Evolutionary conservation across 1,284 basidiomycete species (phyloP).

Genomic region (Apiotrichum brassicae): DNA sequence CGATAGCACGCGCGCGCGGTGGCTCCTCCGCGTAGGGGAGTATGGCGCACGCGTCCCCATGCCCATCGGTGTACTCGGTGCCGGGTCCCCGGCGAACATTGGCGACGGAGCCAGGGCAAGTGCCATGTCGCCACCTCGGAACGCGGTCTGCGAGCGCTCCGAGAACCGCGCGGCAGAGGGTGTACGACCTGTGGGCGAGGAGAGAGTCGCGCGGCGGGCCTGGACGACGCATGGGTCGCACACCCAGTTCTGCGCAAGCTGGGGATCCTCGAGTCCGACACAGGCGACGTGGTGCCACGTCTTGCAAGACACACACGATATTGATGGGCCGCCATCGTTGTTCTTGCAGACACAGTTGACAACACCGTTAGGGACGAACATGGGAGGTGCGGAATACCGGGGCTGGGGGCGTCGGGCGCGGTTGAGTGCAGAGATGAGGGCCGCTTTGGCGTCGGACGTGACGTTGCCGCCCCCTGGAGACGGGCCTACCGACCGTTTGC

Average conservation of each 20-base stretch:
- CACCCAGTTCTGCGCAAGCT: conserved; percentile 30
- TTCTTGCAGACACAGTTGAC: conserved; percentile 34
- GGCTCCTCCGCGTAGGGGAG: conserved; percentile 19
- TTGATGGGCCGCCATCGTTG: conserved; percentile 23
- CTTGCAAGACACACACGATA: conserved; percentile 34
- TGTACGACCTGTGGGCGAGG: conserved; percentile 23
- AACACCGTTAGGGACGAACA: conserved; percentile 20
- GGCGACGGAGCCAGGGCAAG: conserved; percentile 43
- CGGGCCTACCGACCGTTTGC: not conserved
- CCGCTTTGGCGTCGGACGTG: conserved; percentile 15
- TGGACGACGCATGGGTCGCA: conserved; percentile 30
- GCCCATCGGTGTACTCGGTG: not conserved
- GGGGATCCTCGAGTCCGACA: conserved; percentile 29
- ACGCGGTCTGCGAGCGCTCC: conserved; percentile 32
- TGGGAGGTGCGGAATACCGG: not conserved
- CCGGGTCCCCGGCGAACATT: conserved; percentile 28
- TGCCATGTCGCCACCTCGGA: conserved; percentile 31
- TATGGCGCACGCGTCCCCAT: conserved; percentile 19
- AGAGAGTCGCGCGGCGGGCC: conserved; percentile 19
- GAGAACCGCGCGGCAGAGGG: conserved; percentile 10
- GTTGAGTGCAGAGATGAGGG: conserved; percentile 9
- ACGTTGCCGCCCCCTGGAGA: not conserved
- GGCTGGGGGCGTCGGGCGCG: conserved; percentile 1
- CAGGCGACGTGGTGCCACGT: conserved; percentile 41
- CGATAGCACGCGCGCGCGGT: conserved; percentile 36